Evolutionary conservation across 2,329 filamentous ascomycete species (phyloP).

Genomic region (Monosporascus sp.): DNA sequence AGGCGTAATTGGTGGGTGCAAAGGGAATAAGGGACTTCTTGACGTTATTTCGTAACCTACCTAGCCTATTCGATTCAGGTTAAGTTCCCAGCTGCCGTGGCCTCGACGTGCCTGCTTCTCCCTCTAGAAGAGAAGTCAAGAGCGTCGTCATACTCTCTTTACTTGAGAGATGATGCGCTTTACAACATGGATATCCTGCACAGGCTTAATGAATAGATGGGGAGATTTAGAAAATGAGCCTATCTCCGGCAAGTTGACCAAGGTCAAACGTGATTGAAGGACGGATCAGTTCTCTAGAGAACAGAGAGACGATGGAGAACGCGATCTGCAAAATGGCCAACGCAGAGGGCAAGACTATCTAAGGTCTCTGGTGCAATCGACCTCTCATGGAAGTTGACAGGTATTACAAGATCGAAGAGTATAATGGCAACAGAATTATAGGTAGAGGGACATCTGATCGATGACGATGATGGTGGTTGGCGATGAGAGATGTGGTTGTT

Average conservation of each 20-base stretch:
- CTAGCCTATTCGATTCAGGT: background rate
- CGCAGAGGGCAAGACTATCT: background rate
- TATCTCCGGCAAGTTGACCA: background rate
- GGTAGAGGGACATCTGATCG: background rate
- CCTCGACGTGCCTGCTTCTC: background rate
- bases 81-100: background rate
- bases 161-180: background rate
- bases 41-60: background rate
- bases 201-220: background rate
- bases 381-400: background rate
- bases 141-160: background rate
- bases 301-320: background rate
- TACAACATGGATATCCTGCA: background rate
- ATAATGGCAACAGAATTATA: background rate
- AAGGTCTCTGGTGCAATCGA: background rate
- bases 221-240: background rate
- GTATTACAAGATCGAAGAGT: background rate
- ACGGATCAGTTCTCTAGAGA: background rate
- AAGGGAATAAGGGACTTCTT: background rate
- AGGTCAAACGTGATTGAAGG: background rate
- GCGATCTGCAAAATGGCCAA: background rate
- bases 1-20: background rate
- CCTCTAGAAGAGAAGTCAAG: background rate
- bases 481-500: background rate
- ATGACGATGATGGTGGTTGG: background rate